These are phyloP conservation scores for Paramecium pentaurelia DNA, from an alignment of 73 alveolate species.

Conservation along the genomic window DNA sequence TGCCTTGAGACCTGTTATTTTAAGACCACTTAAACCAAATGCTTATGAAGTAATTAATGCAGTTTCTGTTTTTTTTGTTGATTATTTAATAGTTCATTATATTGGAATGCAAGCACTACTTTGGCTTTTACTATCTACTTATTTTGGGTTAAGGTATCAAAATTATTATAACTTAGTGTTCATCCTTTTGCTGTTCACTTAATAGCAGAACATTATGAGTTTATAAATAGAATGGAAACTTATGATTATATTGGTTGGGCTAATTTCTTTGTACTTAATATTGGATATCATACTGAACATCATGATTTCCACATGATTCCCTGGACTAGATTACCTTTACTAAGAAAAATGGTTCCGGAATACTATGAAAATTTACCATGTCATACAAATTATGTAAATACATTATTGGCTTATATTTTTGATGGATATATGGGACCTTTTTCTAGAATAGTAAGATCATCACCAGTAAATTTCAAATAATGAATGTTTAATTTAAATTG, in stretches of 20 bases:
- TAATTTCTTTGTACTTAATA: conserved; percentile 60
- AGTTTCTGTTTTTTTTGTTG: conserved; percentile 30
- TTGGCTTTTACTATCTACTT: conserved; percentile 61
- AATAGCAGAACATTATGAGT: conserved; percentile 78
- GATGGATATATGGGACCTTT: conserved; percentile 62
- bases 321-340: conserved; percentile 67
- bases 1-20: conserved; percentile 67
- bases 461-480: neutral
- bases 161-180: neutral
- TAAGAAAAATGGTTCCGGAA: conserved; percentile 72
- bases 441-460: conserved; percentile 32
- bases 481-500: neutral
- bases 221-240: conserved; percentile 62
- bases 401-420: conserved; percentile 61
- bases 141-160: conserved; percentile 59
- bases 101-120: conserved; percentile 54
- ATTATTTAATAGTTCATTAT: conserved; percentile 7
- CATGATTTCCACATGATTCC: conserved; percentile 76
- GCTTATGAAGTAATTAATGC: conserved; percentile 57
- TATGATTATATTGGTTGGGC: conserved; percentile 72
- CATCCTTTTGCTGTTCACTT: conserved; percentile 75
- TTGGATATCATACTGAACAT: conserved; percentile 78
- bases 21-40: conserved; percentile 59
- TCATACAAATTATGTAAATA: conserved; percentile 58
- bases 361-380: conserved; percentile 65